Evolutionary conservation across 305 asterid species (phyloP).

Genomic region (Fraxinus paxiana): DNA sequence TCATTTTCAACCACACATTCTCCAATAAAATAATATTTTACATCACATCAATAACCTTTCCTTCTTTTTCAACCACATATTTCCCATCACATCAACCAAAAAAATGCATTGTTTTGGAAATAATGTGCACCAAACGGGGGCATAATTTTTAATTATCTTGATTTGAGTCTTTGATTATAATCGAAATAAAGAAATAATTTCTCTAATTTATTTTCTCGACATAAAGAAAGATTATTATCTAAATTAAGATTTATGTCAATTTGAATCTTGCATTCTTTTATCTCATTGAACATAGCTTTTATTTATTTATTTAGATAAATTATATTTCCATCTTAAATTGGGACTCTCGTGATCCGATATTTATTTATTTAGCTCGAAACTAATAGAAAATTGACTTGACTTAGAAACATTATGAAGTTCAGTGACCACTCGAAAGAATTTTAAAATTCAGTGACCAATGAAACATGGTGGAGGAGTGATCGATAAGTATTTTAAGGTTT

Average conservation of each 20-base stretch:
- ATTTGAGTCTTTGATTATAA: too few species aligned
- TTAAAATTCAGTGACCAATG: not conserved
- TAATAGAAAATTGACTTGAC: not conserved
- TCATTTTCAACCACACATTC: too few species aligned
- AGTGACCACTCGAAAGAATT: not conserved
- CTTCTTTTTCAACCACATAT: too few species aligned
- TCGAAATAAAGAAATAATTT: not conserved
- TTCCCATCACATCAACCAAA: too few species aligned
- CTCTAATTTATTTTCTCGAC: not conserved
- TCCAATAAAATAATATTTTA: too few species aligned
- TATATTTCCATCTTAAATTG: not conserved
- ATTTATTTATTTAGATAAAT: too few species aligned
- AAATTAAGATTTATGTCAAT: not conserved
- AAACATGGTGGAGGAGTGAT: not conserved
- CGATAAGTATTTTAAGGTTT: not conserved
- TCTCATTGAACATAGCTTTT: not conserved
- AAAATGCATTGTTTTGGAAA: too few species aligned
- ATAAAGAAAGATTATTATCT: not conserved
- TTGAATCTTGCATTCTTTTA: not conserved
- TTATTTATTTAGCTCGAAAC: not conserved
- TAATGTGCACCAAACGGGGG: too few species aligned
- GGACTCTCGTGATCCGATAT: not conserved
- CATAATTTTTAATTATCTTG: too few species aligned
- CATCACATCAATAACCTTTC: too few species aligned
- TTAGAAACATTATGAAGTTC: not conserved